Evolutionary conservation across 2,329 filamentous ascomycete genomes (phyloP).

Genomic region (Blastomyces gilchristii): DNA sequence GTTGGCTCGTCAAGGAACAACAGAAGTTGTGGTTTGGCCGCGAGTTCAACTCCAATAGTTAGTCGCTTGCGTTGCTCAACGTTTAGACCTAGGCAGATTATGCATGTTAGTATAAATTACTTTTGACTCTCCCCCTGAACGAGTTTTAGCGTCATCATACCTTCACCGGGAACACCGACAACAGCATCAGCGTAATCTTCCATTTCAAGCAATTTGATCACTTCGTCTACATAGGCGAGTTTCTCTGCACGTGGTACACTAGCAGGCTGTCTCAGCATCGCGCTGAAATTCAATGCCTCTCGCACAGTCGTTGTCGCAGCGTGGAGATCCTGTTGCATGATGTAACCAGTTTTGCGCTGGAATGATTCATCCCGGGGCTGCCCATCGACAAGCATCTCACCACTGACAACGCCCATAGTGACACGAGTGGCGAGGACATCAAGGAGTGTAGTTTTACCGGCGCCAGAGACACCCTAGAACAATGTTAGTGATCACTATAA

Average conservation of each 20-base stretch:
- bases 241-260: conserved; percentile 64
- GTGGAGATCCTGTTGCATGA: conserved; percentile 49
- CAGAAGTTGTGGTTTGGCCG: conserved; percentile 77
- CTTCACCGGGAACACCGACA: conserved; percentile 82
- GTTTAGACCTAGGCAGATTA: conserved; percentile 37
- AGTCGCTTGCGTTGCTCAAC: conserved; percentile 63
- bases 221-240: conserved; percentile 75
- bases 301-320: conserved; percentile 67
- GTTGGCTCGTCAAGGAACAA: conserved; percentile 93
- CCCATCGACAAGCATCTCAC: conserved; percentile 74
- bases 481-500: neutral
- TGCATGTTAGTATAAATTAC: neutral
- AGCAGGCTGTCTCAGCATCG: conserved; percentile 71
- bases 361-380: conserved; percentile 61
- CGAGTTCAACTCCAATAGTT: conserved; percentile 89
- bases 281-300: conserved; percentile 78
- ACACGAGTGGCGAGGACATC: conserved; percentile 77
- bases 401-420: conserved; percentile 77
- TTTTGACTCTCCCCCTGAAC: neutral
- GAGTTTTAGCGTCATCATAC: conserved; percentile 26
- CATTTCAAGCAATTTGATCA: conserved; percentile 88
- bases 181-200: conserved; percentile 79
- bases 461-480: conserved; percentile 61
- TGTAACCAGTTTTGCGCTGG: conserved; percentile 77
- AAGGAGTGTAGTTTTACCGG: conserved; percentile 82